Base-by-base conservation (phyloP, 257 asterid genomes). In the Perilla frutescens region DNA sequence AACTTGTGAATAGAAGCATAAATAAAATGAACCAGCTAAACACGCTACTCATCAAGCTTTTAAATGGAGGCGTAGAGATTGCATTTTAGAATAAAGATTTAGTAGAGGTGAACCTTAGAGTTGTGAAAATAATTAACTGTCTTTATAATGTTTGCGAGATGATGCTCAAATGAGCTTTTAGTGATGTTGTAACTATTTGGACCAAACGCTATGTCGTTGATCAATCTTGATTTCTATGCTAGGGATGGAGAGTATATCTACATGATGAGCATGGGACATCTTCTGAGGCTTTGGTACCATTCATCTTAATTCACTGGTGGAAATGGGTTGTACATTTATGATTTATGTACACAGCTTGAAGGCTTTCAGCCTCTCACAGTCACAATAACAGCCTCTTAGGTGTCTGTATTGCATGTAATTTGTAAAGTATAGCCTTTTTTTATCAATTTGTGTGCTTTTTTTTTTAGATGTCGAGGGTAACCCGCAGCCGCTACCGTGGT, bases 211-310 rank as follows among this genome's bases (percentile, higher is more conserved):
- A 7, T 58, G 1, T 6, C 4, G 2, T 43, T 6, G 47, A 43
- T 5, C 47, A 7, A 43, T 63, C 40, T 64, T 45, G 71, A 12
- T 9, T 54, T 44, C 56, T 36, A 10, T 64, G 56, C 64, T 91
- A 97, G 91, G 97, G 97, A 4, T 94, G 96, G 97, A 86, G 98
- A 81, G 96, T 91, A n/a, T 93, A 91, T 87, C 80, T 93, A 81
- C 96, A 91, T 84, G 90, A 91, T 70, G 98, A 94, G 83, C 87
- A 94, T 43, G 98, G 96, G 72, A 88, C 98, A 41, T 85, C 97
- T 11, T 57, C 76, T 5, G 96, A 89, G 80, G 98, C 97, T 64
- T 70, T 34, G 66, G 72, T 73, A 62, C 37, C 75, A 48, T 75
- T 78, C 66, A 32, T 81, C 68, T 34, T 57, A 74, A 40, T 62